phyloP scores from a whole-genome alignment of 441 rosid genomes.

The Erodium chrysanthum region DNA sequence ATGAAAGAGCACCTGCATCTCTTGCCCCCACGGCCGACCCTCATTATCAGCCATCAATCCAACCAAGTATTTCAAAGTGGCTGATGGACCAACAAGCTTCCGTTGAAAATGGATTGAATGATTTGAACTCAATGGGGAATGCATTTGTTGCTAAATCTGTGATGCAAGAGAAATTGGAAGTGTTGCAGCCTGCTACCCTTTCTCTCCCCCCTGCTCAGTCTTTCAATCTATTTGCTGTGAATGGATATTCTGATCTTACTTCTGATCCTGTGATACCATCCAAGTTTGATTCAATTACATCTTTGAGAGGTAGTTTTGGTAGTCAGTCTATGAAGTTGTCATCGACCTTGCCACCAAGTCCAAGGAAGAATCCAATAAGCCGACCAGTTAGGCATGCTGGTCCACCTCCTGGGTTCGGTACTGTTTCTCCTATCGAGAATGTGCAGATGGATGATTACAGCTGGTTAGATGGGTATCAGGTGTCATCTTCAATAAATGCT shows the following conservation, averaged over 20 bases:
- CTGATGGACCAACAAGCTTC: slow-evolving; percentile 8
- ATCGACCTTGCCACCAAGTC: slow-evolving; percentile 9
- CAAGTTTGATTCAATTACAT: slow-evolving; percentile 5
- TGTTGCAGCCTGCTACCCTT: slow-evolving; percentile 1
- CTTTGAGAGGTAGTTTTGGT: slow-evolving; percentile 12
- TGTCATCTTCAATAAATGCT: slow-evolving; percentile 8
- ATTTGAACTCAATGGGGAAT: slow-evolving; percentile 14
- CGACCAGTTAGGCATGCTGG: slow-evolving; percentile 20
- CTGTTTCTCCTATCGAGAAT: slow-evolving; percentile 14
- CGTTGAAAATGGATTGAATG: slow-evolving; percentile 9
- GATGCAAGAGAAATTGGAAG: slow-evolving; percentile 6
- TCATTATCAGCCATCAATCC: slow-evolving; percentile 10
- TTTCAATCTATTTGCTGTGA: background rate
- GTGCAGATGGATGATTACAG: slow-evolving; percentile 20
- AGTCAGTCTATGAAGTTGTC: slow-evolving; percentile 10
- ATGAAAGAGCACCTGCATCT: background rate
- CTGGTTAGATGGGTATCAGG: slow-evolving; percentile 21
- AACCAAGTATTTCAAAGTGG: slow-evolving; percentile 11
- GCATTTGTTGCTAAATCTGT: slow-evolving; percentile 10
- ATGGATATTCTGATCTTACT: background rate
- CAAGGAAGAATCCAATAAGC: slow-evolving; percentile 17
- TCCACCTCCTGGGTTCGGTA: slow-evolving; percentile 19
- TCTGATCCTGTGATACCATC: slow-evolving; percentile 14
- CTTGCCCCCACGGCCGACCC: background rate
- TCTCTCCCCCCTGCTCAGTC: slow-evolving; percentile 8